Conservation (phyloP, 768 basidiomycete species). For the Suillus luteus region DNA sequence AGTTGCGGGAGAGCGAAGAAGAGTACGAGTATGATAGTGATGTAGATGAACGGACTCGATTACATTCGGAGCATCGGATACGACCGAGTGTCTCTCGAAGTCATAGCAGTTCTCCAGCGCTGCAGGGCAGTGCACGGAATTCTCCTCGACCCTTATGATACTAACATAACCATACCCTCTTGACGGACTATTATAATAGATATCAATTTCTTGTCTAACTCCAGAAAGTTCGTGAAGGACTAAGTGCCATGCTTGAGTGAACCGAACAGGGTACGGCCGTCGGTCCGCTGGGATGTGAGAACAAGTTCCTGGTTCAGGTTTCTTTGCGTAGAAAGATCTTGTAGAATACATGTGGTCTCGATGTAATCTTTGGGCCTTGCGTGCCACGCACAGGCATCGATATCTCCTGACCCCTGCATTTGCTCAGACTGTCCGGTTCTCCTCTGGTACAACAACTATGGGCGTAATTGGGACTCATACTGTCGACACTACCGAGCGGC, state of each 20-base stretch:
- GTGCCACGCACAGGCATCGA: conserved; percentile 22
- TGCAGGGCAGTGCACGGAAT: conserved; percentile 30
- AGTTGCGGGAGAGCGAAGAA: conserved; percentile 68
- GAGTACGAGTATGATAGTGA: conserved; percentile 48
- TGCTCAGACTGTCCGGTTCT: conserved; percentile 10
- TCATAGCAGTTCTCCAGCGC: conserved; percentile 53
- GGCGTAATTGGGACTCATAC: conserved; percentile 39
- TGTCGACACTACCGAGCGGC: conserved; percentile 63
- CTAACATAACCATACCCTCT: conserved; percentile 19
- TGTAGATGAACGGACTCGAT: conserved; percentile 45
- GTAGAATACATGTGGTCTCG: conserved; percentile 28
- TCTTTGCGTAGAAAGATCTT: neutral
- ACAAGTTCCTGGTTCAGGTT: conserved; percentile 6
- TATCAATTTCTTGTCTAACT: conserved; percentile 8
- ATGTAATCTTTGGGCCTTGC: conserved; percentile 10
- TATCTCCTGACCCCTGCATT: conserved; percentile 22
- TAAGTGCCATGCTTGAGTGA: neutral
- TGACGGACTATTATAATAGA: conserved; percentile 32
- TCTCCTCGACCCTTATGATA: conserved; percentile 24
- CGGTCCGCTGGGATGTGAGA: conserved; percentile 18
- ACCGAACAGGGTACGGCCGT: conserved; percentile 12
- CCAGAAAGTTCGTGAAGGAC: neutral
- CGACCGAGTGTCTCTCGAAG: conserved; percentile 47
- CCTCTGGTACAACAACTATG: conserved; percentile 33
- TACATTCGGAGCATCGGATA: conserved; percentile 31